These are phyloP conservation scores for Sporothrix inflata DNA, from an alignment of 2,329 filamentous ascomycete species.

Conservation along the genomic window DNA sequence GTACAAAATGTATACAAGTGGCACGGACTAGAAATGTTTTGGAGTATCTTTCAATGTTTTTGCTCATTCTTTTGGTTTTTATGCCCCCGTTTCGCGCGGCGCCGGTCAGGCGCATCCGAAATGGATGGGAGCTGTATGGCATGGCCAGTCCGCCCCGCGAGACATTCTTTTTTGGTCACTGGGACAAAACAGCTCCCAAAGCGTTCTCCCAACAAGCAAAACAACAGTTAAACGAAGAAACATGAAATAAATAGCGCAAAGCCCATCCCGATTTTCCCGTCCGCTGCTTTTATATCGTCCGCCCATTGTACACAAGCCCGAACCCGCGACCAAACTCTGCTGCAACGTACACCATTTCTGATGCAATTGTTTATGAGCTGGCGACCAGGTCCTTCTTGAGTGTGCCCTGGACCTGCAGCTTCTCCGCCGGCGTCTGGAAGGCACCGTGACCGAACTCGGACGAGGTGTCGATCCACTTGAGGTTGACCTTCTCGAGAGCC, in stretches of 20 bases:
- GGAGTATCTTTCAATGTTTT: conserved; percentile 27
- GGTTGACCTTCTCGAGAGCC: conserved; percentile 97
- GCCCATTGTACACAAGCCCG: conserved; percentile 40
- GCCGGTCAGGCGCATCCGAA: conserved; percentile 14
- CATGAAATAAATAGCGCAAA: conserved; percentile 28
- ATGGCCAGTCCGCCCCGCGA: conserved; percentile 10
- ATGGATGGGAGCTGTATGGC: conserved; percentile 14
- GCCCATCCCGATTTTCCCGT: conserved; percentile 27
- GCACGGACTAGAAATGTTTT: conserved; percentile 9
- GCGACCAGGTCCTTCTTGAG: conserved; percentile 93
- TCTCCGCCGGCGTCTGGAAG: conserved; percentile 98
- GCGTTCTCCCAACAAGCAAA: conserved; percentile 23
- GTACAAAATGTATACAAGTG: background rate
- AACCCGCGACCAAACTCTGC: conserved; percentile 25
- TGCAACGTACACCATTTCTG: conserved; percentile 19
- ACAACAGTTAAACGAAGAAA: conserved; percentile 26
- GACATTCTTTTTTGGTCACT: conserved; percentile 21
- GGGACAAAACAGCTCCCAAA: conserved; percentile 17
- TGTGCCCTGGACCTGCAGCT: conserved; percentile 95
- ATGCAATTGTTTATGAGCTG: conserved; percentile 45
- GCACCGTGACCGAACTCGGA: conserved; percentile 99
- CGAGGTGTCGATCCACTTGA: conserved; percentile 99
- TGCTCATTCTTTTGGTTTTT: conserved; percentile 21
- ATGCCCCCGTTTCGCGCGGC: conserved; percentile 9
- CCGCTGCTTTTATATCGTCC: conserved; percentile 20